These are phyloP conservation scores for Globisporangium parvum DNA, from an alignment of 352 stramenopile genomes.

Conservation along the genomic window DNA sequence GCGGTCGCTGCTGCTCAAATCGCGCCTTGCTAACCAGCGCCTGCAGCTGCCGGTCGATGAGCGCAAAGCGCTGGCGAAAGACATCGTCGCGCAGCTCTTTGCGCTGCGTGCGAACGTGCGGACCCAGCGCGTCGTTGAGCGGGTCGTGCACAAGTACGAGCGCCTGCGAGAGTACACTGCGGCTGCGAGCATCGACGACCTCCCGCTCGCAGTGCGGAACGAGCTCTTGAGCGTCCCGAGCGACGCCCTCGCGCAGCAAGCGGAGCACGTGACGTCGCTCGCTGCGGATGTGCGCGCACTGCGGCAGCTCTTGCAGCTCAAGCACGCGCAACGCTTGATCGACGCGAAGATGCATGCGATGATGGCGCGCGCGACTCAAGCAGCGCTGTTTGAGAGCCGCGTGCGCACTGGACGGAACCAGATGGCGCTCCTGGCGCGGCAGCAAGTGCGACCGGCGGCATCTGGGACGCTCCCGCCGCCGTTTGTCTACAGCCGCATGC, in stretches of 20 bases:
- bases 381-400: constrained; percentile 42
- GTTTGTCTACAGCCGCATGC: constrained; percentile 76
- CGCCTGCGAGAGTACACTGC: constrained; percentile 49
- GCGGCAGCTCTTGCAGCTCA: constrained; percentile 67
- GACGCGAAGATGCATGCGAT: constrained; percentile 27
- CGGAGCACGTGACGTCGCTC: constrained; percentile 39
- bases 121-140: constrained; percentile 51
- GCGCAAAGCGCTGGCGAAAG: constrained; percentile 42
- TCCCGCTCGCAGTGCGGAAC: constrained; percentile 40
- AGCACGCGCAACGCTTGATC: constrained; percentile 29
- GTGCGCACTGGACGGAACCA: constrained; percentile 54
- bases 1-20: constrained; percentile 51
- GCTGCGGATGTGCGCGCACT: constrained; percentile 70
- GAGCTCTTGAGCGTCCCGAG: constrained; percentile 23
- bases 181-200: constrained; percentile 38
- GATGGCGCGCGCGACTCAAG: constrained; percentile 30
- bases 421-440: constrained; percentile 35
- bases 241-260: constrained; percentile 1
- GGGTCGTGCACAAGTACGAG: constrained; percentile 71
- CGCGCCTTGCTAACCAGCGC: constrained; percentile 28
- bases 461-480: constrained; percentile 31
- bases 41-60: constrained; percentile 28
- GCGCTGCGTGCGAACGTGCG: constrained; percentile 32
- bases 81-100: constrained; percentile 46
- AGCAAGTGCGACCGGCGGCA: constrained; percentile 37